Base-by-base conservation (phyloP, 768 basidiomycete genomes). In the Hygrophoropsis aurantiaca region DNA sequence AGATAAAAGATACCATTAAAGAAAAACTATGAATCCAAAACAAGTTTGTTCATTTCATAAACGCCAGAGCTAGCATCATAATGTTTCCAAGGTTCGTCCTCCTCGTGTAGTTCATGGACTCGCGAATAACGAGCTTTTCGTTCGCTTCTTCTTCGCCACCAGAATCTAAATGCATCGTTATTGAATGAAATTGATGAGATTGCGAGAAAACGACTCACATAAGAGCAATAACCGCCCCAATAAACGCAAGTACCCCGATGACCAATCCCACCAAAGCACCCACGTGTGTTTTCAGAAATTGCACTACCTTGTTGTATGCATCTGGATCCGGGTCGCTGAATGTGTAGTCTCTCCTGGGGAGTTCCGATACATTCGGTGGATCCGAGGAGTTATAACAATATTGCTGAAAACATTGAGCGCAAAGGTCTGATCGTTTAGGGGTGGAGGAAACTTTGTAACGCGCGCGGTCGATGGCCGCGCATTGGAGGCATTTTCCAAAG, bases 351-450 rank as follows among this genome's bases (percentile, higher is more conserved):
- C 84, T 58, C 2, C 54, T 52, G 0, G 69, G 65, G 1, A 78
- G 42, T 42, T 54, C 59, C 24, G 62, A 66, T 64, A 65, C 82
- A 62, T 61, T 81, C 59, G 62, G 83, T 80, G 61, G 90, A 85
- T 58, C 80, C 80, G 18, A 54, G 13, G 77, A 75, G 56, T 81
- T 71, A 54, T 69, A 81, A 47, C 80, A 82, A 48, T 81, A 82
- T 53, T 75, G 78, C 37, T 67, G 52, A 55, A 93, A 70, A 55
- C 90, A 92, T 32, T 71, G 73, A 3, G 82, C 74, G 44, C 85
- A 74, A 68, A 73, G 35, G 5, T 61, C 50, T 11, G 80, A 81
- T 15, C 78, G 72, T 5, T 56, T 23, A 5, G 68, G 61, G 0
- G 59, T 6, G 1, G 73, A 68, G 0, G 57, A 54, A 11, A 67